These are phyloP conservation scores for Scheffersomyces segobiensis DNA, from an alignment of 1,139 yeast species.

Conservation along the genomic window DNA sequence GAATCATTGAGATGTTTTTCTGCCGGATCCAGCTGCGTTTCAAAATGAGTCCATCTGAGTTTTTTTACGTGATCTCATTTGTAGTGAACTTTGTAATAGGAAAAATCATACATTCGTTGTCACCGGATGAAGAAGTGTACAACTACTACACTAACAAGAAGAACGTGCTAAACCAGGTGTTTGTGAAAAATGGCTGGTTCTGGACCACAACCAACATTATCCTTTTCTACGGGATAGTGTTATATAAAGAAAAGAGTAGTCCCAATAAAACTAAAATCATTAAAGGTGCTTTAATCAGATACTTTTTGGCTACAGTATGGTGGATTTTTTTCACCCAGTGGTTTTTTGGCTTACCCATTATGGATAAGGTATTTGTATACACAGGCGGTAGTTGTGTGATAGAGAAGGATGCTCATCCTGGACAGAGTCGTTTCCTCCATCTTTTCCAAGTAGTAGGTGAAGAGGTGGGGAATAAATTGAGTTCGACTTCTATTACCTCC, in stretches of 20 bases:
- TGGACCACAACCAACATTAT: constrained; percentile 66
- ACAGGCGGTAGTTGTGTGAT: constrained; percentile 80
- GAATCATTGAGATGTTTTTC: constrained; percentile 5
- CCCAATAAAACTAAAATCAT: constrained; percentile 2
- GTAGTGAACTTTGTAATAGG: constrained; percentile 33
- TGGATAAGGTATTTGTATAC: constrained; percentile 77
- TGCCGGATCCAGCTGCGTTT: constrained; percentile 7
- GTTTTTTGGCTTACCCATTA: constrained; percentile 84
- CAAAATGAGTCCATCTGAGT: constrained; percentile 20
- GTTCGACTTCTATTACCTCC: constrained; percentile 36
- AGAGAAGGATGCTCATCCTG: constrained; percentile 4
- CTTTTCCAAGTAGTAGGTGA: constrained; percentile 13
- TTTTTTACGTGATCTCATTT: constrained; percentile 29
- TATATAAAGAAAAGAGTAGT: background rate
- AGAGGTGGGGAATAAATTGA: constrained; percentile 3
- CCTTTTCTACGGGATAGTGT: constrained; percentile 25
- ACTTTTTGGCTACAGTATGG: constrained; percentile 62
- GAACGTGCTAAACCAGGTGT: constrained; percentile 65
- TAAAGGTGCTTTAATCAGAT: constrained; percentile 35
- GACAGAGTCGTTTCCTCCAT: constrained; percentile 4
- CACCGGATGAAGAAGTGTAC: constrained; percentile 39
- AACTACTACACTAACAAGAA: constrained; percentile 63
- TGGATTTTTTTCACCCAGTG: constrained; percentile 87
- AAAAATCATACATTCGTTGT: constrained; percentile 31
- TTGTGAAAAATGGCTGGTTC: constrained; percentile 90